Evolutionary conservation across 768 basidiomycete species (phyloP).

Genomic region (Antrodiella citrinella): DNA sequence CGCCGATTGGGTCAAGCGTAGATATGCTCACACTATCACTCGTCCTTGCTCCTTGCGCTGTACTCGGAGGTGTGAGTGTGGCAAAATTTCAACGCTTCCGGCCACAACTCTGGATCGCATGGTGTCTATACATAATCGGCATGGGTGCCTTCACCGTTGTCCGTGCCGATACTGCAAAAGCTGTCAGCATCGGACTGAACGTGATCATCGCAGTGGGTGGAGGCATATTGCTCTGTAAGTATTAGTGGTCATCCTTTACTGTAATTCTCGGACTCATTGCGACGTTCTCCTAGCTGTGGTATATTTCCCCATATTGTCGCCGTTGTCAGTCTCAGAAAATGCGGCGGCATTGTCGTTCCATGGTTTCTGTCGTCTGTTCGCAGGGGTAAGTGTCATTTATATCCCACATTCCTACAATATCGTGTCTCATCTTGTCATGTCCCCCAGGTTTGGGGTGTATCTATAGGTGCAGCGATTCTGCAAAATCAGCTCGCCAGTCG

Average conservation of each 20-base stretch:
- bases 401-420: no score
- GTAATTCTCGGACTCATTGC: neutral
- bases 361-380: slow-evolving; percentile 6
- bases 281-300: neutral
- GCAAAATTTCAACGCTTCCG: slow-evolving; percentile 24
- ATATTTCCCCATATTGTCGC: slow-evolving; percentile 10
- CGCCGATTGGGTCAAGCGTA: slow-evolving; percentile 28
- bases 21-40: slow-evolving; percentile 23
- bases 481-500: slow-evolving; percentile 22
- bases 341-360: slow-evolving; percentile 9
- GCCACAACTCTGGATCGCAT: slow-evolving; percentile 25
- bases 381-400: neutral
- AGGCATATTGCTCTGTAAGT: slow-evolving; percentile 17
- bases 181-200: slow-evolving; percentile 17
- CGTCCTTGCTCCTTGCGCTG: slow-evolving; percentile 22
- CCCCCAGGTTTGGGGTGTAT: slow-evolving; percentile 24
- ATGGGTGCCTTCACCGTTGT: slow-evolving; percentile 28
- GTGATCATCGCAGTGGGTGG: slow-evolving; percentile 19
- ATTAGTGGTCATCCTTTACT: slow-evolving; percentile 11
- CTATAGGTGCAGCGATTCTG: slow-evolving; percentile 23
- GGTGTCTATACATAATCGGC: slow-evolving; percentile 25
- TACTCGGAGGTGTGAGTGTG: slow-evolving; percentile 26
- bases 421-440: no score
- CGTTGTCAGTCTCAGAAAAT: slow-evolving; percentile 8
- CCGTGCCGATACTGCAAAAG: slow-evolving; percentile 17